Conservation (phyloP, 371 early-diverging fungal species). For the Zancudomyces culisetae region DNA sequence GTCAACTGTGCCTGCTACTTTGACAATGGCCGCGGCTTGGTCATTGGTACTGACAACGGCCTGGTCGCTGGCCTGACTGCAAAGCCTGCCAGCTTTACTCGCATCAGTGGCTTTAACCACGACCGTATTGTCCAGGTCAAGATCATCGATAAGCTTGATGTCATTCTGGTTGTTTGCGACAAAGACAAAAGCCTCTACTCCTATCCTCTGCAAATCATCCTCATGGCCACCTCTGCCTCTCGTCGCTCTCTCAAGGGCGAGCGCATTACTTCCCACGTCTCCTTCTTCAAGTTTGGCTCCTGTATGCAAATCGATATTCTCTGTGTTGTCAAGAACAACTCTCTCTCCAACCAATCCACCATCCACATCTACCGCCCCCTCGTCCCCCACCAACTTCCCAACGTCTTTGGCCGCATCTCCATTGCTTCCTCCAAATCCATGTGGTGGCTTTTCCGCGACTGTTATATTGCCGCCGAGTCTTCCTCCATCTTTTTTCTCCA, state of each 20-base stretch:
- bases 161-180: conserved; percentile 58
- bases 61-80: conserved; percentile 37
- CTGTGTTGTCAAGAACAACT: conserved; percentile 22
- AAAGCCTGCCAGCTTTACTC: conserved; percentile 16
- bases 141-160: conserved; percentile 46
- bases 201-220: conserved; percentile 42
- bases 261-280: conserved; percentile 54
- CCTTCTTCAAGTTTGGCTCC: conserved; percentile 66
- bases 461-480: conserved; percentile 74
- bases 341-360: conserved; percentile 22
- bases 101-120: conserved; percentile 37
- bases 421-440: conserved; percentile 7
- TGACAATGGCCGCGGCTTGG: conserved; percentile 41
- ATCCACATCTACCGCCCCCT: conserved; percentile 20
- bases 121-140: conserved; percentile 77
- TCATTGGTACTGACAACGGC: conserved; percentile 70
- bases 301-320: conserved; percentile 50
- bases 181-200: conserved; percentile 55
- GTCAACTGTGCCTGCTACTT: conserved; percentile 54
- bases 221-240: conserved; percentile 2
- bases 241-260: conserved; percentile 19
- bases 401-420: conserved; percentile 1
- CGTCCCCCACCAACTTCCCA: background rate
- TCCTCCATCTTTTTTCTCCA: conserved; percentile 59
- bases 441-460: conserved; percentile 38